These are phyloP conservation scores for Aegilops speltoides DNA, from an alignment of 176 grass and related monocot species.

Conservation along the genomic window DNA sequence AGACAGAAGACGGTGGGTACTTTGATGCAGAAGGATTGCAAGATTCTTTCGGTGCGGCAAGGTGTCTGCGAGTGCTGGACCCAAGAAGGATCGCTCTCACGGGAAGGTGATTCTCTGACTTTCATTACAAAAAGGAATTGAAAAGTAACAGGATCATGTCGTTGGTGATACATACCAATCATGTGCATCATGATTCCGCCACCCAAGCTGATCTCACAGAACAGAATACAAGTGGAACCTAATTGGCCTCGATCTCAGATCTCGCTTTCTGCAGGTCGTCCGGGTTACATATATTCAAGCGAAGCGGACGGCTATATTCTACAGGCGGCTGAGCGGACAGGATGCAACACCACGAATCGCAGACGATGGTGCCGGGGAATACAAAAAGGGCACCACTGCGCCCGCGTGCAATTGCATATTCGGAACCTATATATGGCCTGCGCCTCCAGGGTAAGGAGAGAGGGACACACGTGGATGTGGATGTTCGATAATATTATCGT, in stretches of 20 bases:
- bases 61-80: background rate
- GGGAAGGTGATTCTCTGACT: conserved; percentile 11
- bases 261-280: conserved; percentile 8
- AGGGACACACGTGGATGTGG: background rate
- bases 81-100: conserved; percentile 28
- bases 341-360: background rate
- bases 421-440: background rate
- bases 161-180: background rate
- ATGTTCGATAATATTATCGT: conserved; percentile 15
- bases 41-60: conserved; percentile 14
- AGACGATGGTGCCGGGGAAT: background rate
- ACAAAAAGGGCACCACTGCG: background rate
- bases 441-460: background rate
- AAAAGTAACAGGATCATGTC: background rate
- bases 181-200: background rate
- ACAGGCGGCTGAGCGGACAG: background rate
- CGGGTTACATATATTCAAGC: background rate
- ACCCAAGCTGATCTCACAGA: background rate
- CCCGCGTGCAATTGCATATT: background rate
- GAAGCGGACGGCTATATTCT: conserved; percentile 18
- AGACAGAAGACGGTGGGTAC: background rate
- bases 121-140: background rate
- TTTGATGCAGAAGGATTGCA: background rate
- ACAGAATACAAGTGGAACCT: background rate
- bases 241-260: background rate